Conservation (phyloP, 345 rosid species). For the Aquilaria sinensis region DNA sequence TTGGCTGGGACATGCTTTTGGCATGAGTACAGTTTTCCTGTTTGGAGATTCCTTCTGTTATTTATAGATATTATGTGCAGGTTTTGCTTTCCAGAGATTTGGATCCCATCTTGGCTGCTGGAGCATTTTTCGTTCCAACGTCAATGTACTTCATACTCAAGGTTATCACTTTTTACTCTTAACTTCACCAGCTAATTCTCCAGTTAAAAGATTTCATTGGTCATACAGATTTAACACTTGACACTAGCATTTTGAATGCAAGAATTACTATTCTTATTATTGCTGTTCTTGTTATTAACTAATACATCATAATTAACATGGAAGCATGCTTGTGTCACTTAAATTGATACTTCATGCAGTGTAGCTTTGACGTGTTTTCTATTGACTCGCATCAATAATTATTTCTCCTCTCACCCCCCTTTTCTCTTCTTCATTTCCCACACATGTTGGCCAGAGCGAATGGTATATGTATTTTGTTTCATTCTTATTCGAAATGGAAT, state of each 20-base stretch:
- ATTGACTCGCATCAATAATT: too few relatives aligned
- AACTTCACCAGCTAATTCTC: conserved; percentile 1
- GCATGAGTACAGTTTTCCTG: neutral
- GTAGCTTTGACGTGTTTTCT: too few relatives aligned
- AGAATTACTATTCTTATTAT: neutral
- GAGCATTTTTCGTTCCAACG: conserved; percentile 81
- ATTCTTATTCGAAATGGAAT: too few relatives aligned
- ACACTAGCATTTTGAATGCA: too few relatives aligned
- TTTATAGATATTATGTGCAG: conserved; percentile 41
- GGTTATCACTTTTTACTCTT: conserved; percentile 33
- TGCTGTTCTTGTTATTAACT: neutral
- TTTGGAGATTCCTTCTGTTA: conserved; percentile 14
- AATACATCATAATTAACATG: too few relatives aligned
- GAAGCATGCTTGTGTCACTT: too few relatives aligned
- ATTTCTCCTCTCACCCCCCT: too few relatives aligned
- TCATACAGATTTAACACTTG: neutral
- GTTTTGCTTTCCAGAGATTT: conserved; percentile 65
- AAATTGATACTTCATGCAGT: too few relatives aligned
- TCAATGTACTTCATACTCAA: conserved; percentile 82
- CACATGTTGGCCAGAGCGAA: too few relatives aligned
- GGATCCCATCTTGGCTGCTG: conserved; percentile 57
- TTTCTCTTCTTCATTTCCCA: too few relatives aligned
- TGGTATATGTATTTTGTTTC: too few relatives aligned
- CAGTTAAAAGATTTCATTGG: conserved; percentile 3
- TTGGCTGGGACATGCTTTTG: neutral